These are phyloP conservation scores for Daldinia sp. DNA, from an alignment of 2,329 filamentous ascomycete genomes.

Conservation along the genomic window DNA sequence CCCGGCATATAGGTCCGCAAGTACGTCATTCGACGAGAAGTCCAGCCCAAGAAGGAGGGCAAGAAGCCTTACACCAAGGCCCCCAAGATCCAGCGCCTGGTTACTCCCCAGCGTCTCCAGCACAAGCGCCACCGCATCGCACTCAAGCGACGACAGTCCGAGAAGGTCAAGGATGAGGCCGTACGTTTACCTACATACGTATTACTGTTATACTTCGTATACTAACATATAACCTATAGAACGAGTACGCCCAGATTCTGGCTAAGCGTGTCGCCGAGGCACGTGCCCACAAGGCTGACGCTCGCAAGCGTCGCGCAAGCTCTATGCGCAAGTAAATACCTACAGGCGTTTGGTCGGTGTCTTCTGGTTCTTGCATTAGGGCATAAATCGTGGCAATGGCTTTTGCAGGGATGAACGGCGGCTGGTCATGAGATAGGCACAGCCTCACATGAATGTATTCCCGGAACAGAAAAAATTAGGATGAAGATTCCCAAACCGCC, in stretches of 20 bases:
- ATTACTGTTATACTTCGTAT: not conserved
- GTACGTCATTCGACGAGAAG: conserved; percentile 99
- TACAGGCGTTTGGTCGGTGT: conserved; percentile 54
- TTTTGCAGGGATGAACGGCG: conserved; percentile 40
- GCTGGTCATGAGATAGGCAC: conserved; percentile 48
- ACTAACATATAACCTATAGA: conserved; percentile 68
- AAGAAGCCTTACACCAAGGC: conserved; percentile 99
- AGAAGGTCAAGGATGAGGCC: conserved; percentile 98
- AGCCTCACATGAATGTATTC: conserved; percentile 48
- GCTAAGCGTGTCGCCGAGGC: conserved; percentile 97
- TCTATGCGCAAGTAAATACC: conserved; percentile 87
- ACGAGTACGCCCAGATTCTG: conserved; percentile 95
- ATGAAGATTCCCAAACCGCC: conserved; percentile 47
- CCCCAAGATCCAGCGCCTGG: conserved; percentile 99
- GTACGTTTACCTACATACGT: conserved; percentile 68
- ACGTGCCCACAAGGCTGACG: conserved; percentile 92
- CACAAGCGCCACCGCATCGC: conserved; percentile 99
- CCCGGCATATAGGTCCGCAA: conserved; percentile 82
- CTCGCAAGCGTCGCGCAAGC: conserved; percentile 96
- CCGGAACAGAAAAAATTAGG: conserved; percentile 47
- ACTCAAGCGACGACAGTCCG: conserved; percentile 97
- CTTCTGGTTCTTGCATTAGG: conserved; percentile 55
- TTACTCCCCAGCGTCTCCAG: conserved; percentile 99
- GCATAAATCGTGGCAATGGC: conserved; percentile 50
- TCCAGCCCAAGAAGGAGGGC: conserved; percentile 96